A percentile compares a stretch with the other conserved stretches of the same genome.
Conservation (phyloP, 805 yeast species). For the Grigorovia transvaalensis region DNA sequence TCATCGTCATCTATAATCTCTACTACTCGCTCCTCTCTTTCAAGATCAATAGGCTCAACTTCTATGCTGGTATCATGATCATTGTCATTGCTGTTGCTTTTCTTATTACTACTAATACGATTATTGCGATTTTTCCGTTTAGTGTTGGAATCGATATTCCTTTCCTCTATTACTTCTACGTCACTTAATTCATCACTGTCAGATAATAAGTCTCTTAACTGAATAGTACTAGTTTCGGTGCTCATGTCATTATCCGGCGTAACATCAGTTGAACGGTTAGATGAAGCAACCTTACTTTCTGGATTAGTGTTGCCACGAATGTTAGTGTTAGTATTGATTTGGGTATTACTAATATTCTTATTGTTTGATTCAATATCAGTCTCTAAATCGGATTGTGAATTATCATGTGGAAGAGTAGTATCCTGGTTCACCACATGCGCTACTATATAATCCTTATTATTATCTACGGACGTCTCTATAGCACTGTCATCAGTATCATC, state of each 20-base stretch:
- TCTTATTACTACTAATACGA: neutral
- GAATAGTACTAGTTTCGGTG: neutral
- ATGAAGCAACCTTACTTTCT: neutral
- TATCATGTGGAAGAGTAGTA: too few relatives aligned
- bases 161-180: conserved; percentile 9
- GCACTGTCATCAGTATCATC: neutral
- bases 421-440: neutral
- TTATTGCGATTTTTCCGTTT: neutral
- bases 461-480: neutral
- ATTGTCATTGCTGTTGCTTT: neutral
- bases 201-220: neutral
- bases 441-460: neutral
- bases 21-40: conserved; percentile 29
- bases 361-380: neutral
- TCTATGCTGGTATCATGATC: neutral
- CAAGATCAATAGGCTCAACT: conserved; percentile 4
- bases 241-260: neutral
- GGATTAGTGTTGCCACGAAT: too few relatives aligned
- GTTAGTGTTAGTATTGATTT: too few relatives aligned
- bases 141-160: neutral
- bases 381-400: neutral
- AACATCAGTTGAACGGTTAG: neutral
- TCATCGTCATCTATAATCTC: conserved; percentile 32
- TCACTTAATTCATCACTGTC: conserved; percentile 11
- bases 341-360: conserved; percentile 1